These are phyloP conservation scores for Russula foetens DNA, from an alignment of 768 basidiomycete genomes.

Conservation along the genomic window DNA sequence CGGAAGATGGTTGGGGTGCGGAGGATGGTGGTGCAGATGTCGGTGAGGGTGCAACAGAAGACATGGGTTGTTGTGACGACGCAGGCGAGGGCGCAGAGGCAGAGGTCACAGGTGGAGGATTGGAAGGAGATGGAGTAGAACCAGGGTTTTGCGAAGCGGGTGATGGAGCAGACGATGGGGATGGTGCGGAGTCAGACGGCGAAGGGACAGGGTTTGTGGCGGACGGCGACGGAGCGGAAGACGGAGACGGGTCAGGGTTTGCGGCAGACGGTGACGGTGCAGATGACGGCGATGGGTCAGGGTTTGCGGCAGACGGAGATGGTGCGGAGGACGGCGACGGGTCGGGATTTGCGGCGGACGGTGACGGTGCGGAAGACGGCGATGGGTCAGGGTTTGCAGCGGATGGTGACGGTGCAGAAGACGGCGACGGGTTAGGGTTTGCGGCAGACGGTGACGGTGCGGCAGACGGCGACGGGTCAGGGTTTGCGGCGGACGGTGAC, in stretches of 20 bases:
- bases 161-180: neutral
- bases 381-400: neutral
- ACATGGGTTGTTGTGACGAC: too few relatives aligned
- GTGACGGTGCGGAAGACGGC: neutral
- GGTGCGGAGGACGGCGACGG: neutral
- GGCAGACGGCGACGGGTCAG: neutral
- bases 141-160: neutral
- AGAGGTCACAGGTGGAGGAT: neutral
- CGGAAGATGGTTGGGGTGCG: neutral
- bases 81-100: neutral
- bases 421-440: neutral
- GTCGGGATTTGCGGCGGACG: too few relatives aligned
- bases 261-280: too few relatives aligned
- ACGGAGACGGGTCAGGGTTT: neutral
- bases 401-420: neutral
- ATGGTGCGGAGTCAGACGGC: too few relatives aligned
- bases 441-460: too few relatives aligned
- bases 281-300: neutral
- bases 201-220: neutral
- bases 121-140: neutral
- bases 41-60: too few relatives aligned
- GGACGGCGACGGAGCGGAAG: too few relatives aligned
- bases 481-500: neutral
- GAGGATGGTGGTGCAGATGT: neutral
- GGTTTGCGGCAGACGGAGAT: too few relatives aligned